Evolutionary conservation across 352 stramenopile species (phyloP).

Genomic region (Phytophthora brassicae): DNA sequence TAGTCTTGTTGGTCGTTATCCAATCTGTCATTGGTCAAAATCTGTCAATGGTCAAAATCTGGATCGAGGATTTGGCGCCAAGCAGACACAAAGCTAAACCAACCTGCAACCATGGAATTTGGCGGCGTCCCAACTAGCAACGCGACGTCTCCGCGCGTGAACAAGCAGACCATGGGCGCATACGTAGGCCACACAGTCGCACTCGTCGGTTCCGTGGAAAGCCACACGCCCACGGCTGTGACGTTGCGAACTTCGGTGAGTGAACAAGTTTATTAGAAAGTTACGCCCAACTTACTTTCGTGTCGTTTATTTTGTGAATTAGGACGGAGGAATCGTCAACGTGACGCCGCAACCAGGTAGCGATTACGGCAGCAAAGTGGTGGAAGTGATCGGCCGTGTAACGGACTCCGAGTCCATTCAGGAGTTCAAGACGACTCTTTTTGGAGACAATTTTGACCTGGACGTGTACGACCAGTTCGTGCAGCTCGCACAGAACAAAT

Average conservation of each 20-base stretch:
- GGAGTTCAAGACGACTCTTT: slow-evolving; percentile 87
- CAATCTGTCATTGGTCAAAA: slow-evolving; percentile 24
- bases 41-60: not conserved
- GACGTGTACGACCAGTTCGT: slow-evolving; percentile 86
- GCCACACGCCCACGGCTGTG: slow-evolving; percentile 68
- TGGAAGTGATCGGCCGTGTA: slow-evolving; percentile 85
- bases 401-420: slow-evolving; percentile 70
- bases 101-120: slow-evolving; percentile 49
- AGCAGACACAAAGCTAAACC: too few species aligned
- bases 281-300: not conserved
- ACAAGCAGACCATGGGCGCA: slow-evolving; percentile 69
- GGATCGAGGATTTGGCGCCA: slow-evolving; percentile 23
- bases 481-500: slow-evolving; percentile 73
- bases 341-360: slow-evolving; percentile 68
- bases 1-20: too few species aligned
- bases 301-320: slow-evolving; percentile 3
- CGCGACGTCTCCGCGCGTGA: slow-evolving; percentile 79
- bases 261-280: not conserved
- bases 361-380: slow-evolving; percentile 84
- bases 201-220: slow-evolving; percentile 76
- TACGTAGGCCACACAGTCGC: slow-evolving; percentile 74
- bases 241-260: slow-evolving; percentile 74
- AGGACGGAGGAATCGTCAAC: slow-evolving; percentile 83
- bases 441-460: slow-evolving; percentile 80
- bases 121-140: slow-evolving; percentile 34